Conservation (phyloP, 1,284 basidiomycete species). For the Anthracocystis panici-leucophaei region DNA sequence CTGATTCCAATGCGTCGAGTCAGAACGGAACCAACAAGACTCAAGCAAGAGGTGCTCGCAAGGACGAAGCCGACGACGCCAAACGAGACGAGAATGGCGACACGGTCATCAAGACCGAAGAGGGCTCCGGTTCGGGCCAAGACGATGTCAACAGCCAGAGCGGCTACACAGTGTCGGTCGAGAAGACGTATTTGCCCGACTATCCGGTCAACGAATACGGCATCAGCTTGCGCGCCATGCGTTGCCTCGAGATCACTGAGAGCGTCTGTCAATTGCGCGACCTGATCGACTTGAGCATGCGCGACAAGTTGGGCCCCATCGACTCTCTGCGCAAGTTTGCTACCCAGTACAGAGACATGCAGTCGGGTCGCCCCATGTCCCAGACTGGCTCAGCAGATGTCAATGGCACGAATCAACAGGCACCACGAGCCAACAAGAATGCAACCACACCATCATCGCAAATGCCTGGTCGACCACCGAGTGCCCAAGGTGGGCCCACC, state of each 20-base stretch:
- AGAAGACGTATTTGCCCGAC: slow-evolving; percentile 53
- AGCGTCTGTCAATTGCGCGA: slow-evolving; percentile 60
- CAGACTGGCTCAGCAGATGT: slow-evolving; percentile 16
- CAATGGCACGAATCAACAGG: slow-evolving; percentile 14
- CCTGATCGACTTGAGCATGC: slow-evolving; percentile 56
- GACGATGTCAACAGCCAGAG: slow-evolving; percentile 39
- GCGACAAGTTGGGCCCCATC: slow-evolving; percentile 52
- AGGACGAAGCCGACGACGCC: slow-evolving; percentile 28
- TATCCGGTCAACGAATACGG: slow-evolving; percentile 64
- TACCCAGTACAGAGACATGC: slow-evolving; percentile 44
- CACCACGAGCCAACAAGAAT: slow-evolving; percentile 3
- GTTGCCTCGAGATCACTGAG: slow-evolving; percentile 64
- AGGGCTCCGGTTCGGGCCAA: slow-evolving; percentile 20
- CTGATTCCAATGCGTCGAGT: slow-evolving; percentile 16
- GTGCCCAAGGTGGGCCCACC: slow-evolving; percentile 34
- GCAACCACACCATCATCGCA: slow-evolving; percentile 22
- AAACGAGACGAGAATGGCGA: slow-evolving; percentile 42
- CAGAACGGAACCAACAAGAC: slow-evolving; percentile 24
- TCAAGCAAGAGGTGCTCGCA: slow-evolving; percentile 29
- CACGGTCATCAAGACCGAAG: slow-evolving; percentile 26
- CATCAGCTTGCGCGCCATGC: slow-evolving; percentile 61
- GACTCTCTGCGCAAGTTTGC: slow-evolving; percentile 53
- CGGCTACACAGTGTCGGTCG: slow-evolving; percentile 44
- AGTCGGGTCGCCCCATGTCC: slow-evolving; percentile 23
- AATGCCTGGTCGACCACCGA: slow-evolving; percentile 32